Base-by-base conservation (phyloP, 2,329 filamentous ascomycete genomes). In the Alternaria sp. region DNA sequence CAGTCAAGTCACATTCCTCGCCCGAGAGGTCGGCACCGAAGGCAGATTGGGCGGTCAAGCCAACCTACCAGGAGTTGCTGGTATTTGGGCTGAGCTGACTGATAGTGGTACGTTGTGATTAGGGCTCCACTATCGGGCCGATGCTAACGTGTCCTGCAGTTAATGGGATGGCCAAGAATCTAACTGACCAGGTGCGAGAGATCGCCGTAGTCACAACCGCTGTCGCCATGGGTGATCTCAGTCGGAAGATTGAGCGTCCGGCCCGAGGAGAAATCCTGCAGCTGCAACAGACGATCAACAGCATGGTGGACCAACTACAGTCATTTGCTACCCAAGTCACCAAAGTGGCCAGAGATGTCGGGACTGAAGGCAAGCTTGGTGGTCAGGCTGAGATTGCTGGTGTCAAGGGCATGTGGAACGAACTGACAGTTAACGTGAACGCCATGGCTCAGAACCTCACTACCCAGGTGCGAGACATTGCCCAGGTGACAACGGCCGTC, bases 91-190 rank as follows among this genome's bases (percentile, higher is more conserved):
- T 75, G 94, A 98, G 81, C 82, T 98, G 70, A 98, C 94, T 17
- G 77, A 81, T 58, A 83, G 82, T 72, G 81, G 81, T 83, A 77
- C 55, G 79, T 74, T 56, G 23, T 50, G 34, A 50, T 41, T 62
- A 45, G 67, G 45, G 46, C 61, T 57, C 34, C 26, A 31, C 54
- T 65, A 61, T 69, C 63, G 60, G 69, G 24, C 62, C 64, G 57
- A 56, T 67, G 50, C 73, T 79, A 66, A 79, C 63, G 26, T 37
- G 13, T 55, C 17, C 39, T 40, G 9, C 65, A 83, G 94, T 99
- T 80, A 99, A 99, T 80, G 91, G 93, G 68, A 98, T 99, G 94
- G 94, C 94, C 74, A 96, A 95, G 85, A 99, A 98, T 77, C 82
- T 99, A 70, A 98, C 94, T 3, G 96, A 95, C 5, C 94, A 99